phyloP scores from a whole-genome alignment of 108 stramenopile species.

The Skeletonema potamos region DNA sequence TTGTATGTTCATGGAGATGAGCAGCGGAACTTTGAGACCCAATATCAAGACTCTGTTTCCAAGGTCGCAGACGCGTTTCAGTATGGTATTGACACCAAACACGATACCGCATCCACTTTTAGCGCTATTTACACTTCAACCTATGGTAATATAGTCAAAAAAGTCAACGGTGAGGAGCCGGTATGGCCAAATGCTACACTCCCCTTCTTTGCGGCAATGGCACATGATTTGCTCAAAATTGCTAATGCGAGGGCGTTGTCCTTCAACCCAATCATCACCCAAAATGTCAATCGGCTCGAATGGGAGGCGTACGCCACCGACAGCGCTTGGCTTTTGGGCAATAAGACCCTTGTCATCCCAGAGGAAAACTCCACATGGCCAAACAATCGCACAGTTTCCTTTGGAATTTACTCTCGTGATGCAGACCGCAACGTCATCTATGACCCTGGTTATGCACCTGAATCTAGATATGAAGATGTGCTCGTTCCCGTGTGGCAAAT shows the following conservation, averaged over 20 bases:
- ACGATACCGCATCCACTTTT: conserved; percentile 35
- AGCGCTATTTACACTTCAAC: conserved; percentile 45
- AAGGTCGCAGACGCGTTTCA: conserved; percentile 53
- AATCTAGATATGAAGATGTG: conserved; percentile 27
- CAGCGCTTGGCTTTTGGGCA: conserved; percentile 17
- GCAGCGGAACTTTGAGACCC: conserved; percentile 15
- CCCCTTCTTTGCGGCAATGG: conserved; percentile 48
- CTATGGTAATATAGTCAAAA: conserved; percentile 21
- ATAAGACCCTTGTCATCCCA: conserved; percentile 15
- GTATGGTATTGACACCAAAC: conserved; percentile 33
- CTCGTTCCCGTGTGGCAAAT: conserved; percentile 69
- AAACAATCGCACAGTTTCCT: conserved; percentile 38
- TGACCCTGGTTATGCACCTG: conserved; percentile 19
- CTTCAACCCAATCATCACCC: conserved; percentile 54
- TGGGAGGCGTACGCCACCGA: conserved; percentile 40
- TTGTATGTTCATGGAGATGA: conserved; percentile 29
- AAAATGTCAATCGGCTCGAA: conserved; percentile 28
- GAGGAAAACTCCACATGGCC: conserved; percentile 23
- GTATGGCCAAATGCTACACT: conserved; percentile 63
- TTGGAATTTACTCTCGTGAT: conserved; percentile 48
- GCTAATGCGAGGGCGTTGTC: conserved; percentile 41
- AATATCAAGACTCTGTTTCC: conserved; percentile 37
- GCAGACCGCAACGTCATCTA: conserved; percentile 20
- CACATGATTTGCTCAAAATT: conserved; percentile 34
- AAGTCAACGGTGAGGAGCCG: background rate